A percentile compares a stretch with the other conserved stretches of the same genome.
These are phyloP conservation scores for Parascedosporium putredinis DNA, from an alignment of 2,329 filamentous ascomycete genomes.

Conservation along the genomic window DNA sequence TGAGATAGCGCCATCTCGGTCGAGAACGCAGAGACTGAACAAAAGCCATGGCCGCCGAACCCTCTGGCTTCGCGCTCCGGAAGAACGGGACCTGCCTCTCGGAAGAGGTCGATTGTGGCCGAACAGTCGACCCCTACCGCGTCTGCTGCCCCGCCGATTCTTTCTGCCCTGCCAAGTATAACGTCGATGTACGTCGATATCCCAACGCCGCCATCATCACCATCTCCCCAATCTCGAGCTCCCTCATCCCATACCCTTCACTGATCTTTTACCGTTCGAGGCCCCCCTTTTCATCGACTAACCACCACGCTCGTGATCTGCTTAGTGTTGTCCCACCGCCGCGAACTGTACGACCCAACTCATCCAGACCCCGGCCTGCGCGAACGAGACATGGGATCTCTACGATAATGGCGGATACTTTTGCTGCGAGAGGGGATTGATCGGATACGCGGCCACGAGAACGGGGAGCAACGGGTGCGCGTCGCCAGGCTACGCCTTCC, in stretches of 20 bases:
- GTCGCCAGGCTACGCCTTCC: neutral
- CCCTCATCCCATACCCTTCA: too few relatives aligned
- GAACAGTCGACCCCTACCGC: constrained; percentile 1
- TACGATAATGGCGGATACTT: constrained; percentile 4
- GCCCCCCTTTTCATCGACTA: too few relatives aligned
- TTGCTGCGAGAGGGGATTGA: constrained; percentile 1
- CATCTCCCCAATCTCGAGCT: neutral
- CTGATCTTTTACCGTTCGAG: too few relatives aligned
- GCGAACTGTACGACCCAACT: neutral
- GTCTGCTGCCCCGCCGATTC: constrained; percentile 1
- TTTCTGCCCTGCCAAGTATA: constrained; percentile 1
- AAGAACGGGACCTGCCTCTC: neutral
- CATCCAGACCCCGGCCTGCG: neutral
- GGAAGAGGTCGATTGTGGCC: neutral
- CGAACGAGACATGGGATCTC: constrained; percentile 1
- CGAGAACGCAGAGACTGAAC: too few relatives aligned
- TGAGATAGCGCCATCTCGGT: too few relatives aligned
- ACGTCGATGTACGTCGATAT: neutral
- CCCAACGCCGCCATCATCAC: neutral
- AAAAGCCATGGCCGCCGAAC: neutral
- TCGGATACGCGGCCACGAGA: neutral
- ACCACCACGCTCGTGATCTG: neutral
- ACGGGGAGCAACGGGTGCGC: constrained; percentile 1
- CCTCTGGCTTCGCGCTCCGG: neutral
- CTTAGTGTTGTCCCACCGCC: neutral